Percentiles rank a stretch among this genome's conserved stretches.
Conservation (phyloP, 148 eudicot genomes). For the Pouteria glomerata region DNA sequence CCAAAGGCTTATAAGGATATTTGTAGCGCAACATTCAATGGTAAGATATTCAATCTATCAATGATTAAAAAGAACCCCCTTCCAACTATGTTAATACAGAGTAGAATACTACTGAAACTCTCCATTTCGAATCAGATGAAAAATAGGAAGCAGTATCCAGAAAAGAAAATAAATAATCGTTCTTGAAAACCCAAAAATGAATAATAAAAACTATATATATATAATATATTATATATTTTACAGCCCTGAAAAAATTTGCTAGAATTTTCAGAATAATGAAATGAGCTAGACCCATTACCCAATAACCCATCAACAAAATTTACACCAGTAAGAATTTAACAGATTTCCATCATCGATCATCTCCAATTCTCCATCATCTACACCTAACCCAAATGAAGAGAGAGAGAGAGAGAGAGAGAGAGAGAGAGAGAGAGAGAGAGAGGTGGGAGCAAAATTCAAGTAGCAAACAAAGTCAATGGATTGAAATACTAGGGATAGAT, state of each 20-base stretch:
- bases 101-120: neutral
- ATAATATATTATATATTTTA: neutral
- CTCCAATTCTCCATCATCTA: too few species aligned
- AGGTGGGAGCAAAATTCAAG: neutral
- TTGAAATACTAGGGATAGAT: neutral
- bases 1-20: neutral
- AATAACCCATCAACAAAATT: neutral
- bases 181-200: neutral
- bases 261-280: neutral
- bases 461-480: conserved; percentile 6
- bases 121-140: neutral
- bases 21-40: conserved; percentile 8
- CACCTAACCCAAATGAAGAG: too few species aligned
- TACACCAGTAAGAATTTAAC: neutral
- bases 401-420: neutral
- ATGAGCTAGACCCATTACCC: neutral
- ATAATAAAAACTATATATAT: neutral
- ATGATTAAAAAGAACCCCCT: neutral
- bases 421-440: neutral
- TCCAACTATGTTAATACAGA: too few species aligned
- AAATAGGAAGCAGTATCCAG: neutral
- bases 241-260: neutral
- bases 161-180: neutral
- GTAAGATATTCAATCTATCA: conserved; percentile 1
- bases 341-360: neutral